A percentile compares a stretch with the other conserved stretches of the same genome.
These are phyloP conservation scores for Eucalyptus sideroxylon DNA, from an alignment of 345 rosid species.

Conservation along the genomic window DNA sequence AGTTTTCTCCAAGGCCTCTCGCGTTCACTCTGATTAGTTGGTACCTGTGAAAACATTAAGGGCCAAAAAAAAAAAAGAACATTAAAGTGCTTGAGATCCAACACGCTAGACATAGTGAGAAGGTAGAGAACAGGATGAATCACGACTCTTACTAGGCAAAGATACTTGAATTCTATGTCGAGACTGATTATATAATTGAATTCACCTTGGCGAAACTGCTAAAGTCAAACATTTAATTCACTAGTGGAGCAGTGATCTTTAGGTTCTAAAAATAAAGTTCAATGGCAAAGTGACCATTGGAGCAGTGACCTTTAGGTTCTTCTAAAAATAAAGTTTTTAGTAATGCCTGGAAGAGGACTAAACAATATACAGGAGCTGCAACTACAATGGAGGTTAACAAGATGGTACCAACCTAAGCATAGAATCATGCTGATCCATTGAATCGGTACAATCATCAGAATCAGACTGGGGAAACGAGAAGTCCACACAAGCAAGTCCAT, in stretches of 20 bases:
- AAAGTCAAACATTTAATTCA: background rate
- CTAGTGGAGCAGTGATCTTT: background rate
- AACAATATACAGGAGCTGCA: background rate
- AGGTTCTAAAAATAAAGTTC: background rate
- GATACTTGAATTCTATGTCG: background rate
- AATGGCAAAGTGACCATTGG: background rate
- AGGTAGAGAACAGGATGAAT: background rate
- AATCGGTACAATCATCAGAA: slow-evolving; percentile 26
- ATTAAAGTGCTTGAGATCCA: background rate
- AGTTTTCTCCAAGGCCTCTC: slow-evolving; percentile 84
- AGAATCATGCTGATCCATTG: slow-evolving; percentile 59
- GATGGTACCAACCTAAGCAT: slow-evolving; percentile 45
- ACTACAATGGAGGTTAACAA: background rate
- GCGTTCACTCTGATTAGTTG: slow-evolving; percentile 84
- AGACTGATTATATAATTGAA: background rate
- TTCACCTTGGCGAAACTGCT: background rate
- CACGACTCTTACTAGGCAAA: background rate
- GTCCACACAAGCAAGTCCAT: slow-evolving; percentile 85
- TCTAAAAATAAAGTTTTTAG: background rate
- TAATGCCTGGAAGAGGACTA: background rate
- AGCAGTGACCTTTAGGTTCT: background rate
- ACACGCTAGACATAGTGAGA: background rate
- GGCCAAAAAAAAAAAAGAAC: background rate
- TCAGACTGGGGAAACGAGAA: slow-evolving; percentile 72
- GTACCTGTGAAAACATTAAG: slow-evolving; percentile 38